phyloP scores from a whole-genome alignment of 192 early-diverging fungal species.

The Phycomyces blakesleeanus region DNA sequence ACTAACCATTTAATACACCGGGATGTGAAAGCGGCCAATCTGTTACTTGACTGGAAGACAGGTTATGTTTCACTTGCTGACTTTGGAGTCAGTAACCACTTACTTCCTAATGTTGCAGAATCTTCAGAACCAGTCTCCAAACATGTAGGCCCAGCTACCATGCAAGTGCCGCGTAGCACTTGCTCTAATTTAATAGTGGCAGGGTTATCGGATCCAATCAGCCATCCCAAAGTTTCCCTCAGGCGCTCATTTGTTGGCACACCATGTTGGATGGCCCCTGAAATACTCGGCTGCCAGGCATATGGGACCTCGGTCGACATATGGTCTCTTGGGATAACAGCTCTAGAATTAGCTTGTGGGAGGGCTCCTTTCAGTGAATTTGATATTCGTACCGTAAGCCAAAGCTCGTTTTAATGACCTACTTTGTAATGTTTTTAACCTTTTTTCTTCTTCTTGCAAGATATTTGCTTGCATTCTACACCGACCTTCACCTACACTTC shows the following conservation, averaged over 20 bases:
- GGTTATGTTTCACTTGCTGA: slow-evolving; percentile 61
- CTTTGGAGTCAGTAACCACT: slow-evolving; percentile 40
- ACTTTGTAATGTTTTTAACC: background rate
- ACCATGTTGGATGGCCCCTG: slow-evolving; percentile 56
- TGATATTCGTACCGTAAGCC: slow-evolving; percentile 24
- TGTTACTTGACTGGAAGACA: slow-evolving; percentile 53
- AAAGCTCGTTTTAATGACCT: background rate
- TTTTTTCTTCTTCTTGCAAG: background rate
- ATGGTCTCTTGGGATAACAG: slow-evolving; percentile 42
- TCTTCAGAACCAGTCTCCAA: no score
- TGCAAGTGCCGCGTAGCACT: no score
- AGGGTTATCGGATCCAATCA: no score
- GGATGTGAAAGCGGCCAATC: slow-evolving; percentile 68
- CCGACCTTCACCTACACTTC: slow-evolving; percentile 12
- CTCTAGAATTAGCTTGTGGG: slow-evolving; percentile 35
- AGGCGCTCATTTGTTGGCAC: slow-evolving; percentile 64
- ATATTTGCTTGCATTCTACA: slow-evolving; percentile 20
- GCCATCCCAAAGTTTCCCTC: no score
- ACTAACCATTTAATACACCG: slow-evolving; percentile 61
- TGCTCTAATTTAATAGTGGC: no score
- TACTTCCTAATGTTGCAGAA: background rate
- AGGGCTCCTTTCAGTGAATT: slow-evolving; percentile 35
- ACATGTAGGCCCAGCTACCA: no score
- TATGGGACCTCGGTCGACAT: slow-evolving; percentile 47
- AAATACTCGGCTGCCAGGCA: slow-evolving; percentile 28